Base-by-base conservation (phyloP, 1,284 basidiomycete genomes). In the Ustanciosporium gigantosporum region DNA sequence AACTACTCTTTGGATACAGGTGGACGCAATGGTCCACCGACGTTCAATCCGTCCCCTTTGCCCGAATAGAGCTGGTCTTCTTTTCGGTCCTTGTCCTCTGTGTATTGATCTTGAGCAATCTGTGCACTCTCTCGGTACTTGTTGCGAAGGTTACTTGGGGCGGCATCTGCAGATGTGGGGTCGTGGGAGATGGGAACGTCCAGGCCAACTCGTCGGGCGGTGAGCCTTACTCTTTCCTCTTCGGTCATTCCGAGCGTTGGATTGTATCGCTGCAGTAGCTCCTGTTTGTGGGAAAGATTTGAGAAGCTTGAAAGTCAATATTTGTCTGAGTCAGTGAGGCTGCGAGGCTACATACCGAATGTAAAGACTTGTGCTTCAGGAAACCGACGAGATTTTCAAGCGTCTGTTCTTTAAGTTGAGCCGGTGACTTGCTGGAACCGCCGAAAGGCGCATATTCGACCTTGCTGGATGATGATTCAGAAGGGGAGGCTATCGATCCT, bases 141-240 rank as follows among this genome's bases (percentile, higher is more conserved):
- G 46, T 31, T 48, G n/a, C n/a, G n/a, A n/a, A n/a, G n/a, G 34
- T 20, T 25, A 19, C 17, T 21, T 3, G 24, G 3, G 16, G 39
- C 3, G 6, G 41, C 16, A 13, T 32, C 16, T 17, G 31, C 19
- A 4, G 44, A 25, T 14, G 41, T 27, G 31, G 8, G 31, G 22
- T 58, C 32, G 44, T 53, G 44, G 4, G 53, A 49, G 41, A 59
- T 38, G 29, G 69, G 25, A 1, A 72, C 65, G 45, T 82, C 75
- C 35, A 95, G 80, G 4, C 91, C 91, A 31, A 95, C 91, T 46
- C 91, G 82, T 40, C 87, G 83, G 4, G 91, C 91, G 1, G 91
- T 91, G 2, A 89, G 89, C 57, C 86, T 82, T 48, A 93, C 83
- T 51, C 87, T 82, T 73, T 93, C 90, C 69, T 90, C 85, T 19